These are phyloP conservation scores for Venturia aucupariae DNA, from an alignment of 2,329 filamentous ascomycete species.

Conservation along the genomic window DNA sequence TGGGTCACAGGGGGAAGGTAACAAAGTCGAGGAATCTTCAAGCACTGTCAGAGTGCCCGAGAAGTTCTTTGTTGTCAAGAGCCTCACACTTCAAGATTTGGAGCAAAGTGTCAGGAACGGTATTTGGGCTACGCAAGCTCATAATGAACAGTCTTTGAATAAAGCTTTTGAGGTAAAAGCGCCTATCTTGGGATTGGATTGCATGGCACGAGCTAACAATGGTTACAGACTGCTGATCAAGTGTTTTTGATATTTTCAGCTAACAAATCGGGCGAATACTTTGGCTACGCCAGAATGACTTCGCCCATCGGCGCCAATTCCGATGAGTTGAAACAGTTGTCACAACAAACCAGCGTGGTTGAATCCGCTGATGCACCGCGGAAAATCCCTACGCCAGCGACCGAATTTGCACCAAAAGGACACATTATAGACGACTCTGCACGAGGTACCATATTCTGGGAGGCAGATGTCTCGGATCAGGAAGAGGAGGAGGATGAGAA, in stretches of 20 bases:
- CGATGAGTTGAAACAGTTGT: slow-evolving; percentile 3
- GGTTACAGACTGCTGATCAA: slow-evolving; percentile 58
- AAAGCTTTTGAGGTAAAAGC: slow-evolving; percentile 63
- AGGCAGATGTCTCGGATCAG: slow-evolving; percentile 58
- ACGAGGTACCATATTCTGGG: slow-evolving; percentile 96
- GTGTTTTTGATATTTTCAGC: slow-evolving; percentile 93
- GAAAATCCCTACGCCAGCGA: slow-evolving; percentile 70
- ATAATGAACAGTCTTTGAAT: slow-evolving; percentile 81
- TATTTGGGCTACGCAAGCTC: slow-evolving; percentile 88
- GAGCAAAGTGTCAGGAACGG: slow-evolving; percentile 80
- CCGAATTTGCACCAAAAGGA: slow-evolving; percentile 67
- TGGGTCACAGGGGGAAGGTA: not conserved
- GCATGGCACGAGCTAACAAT: slow-evolving; percentile 17
- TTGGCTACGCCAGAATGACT: slow-evolving; percentile 85
- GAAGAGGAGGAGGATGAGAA: slow-evolving; percentile 37
- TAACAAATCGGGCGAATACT: slow-evolving; percentile 96
- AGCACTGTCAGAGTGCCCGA: slow-evolving; percentile 38
- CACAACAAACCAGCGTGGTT: slow-evolving; percentile 22
- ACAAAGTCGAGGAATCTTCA: not conserved
- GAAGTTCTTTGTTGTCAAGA: slow-evolving; percentile 71
- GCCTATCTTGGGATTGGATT: slow-evolving; percentile 8
- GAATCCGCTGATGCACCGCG: slow-evolving; percentile 55
- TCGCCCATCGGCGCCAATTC: slow-evolving; percentile 76
- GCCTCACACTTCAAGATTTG: slow-evolving; percentile 80
- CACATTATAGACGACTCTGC: slow-evolving; percentile 87